Evolutionary conservation across 2,329 filamentous ascomycete species (phyloP).

Genomic region (Cercospora sp.): DNA sequence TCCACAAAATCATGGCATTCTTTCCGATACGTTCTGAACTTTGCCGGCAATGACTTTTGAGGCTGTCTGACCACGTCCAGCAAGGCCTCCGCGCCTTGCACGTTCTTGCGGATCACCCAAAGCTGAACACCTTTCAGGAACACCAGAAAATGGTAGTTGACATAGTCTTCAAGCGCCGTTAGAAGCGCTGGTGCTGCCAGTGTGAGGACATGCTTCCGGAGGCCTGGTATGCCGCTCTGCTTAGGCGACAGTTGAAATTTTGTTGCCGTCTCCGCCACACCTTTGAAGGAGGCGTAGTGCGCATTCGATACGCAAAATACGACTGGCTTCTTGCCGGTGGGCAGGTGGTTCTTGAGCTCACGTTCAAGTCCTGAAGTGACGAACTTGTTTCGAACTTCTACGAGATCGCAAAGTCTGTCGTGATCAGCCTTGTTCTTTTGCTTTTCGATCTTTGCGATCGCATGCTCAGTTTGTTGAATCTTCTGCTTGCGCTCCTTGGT

Average conservation of each 20-base stretch:
- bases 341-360: neutral
- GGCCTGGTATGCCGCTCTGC: neutral
- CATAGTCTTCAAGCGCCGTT: neutral
- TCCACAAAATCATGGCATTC: neutral
- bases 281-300: neutral
- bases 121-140: neutral
- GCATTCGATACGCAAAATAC: neutral
- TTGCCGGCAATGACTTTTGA: neutral
- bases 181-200: neutral
- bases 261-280: neutral
- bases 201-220: neutral
- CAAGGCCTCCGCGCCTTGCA: neutral
- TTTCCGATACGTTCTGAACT: neutral
- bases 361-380: neutral
- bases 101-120: neutral
- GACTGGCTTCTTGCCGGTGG: neutral
- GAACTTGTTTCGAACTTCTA: neutral
- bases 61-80: neutral
- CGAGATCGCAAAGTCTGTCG: neutral
- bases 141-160: neutral
- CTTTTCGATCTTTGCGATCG: neutral
- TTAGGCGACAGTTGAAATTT: neutral
- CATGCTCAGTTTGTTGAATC: neutral
- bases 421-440: neutral
- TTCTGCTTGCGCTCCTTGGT: neutral